Percentiles rank a stretch among this genome's conserved stretches.
These are phyloP conservation scores for Apiospora saccharicola DNA, from an alignment of 2,329 filamentous ascomycete genomes.

Conservation along the genomic window DNA sequence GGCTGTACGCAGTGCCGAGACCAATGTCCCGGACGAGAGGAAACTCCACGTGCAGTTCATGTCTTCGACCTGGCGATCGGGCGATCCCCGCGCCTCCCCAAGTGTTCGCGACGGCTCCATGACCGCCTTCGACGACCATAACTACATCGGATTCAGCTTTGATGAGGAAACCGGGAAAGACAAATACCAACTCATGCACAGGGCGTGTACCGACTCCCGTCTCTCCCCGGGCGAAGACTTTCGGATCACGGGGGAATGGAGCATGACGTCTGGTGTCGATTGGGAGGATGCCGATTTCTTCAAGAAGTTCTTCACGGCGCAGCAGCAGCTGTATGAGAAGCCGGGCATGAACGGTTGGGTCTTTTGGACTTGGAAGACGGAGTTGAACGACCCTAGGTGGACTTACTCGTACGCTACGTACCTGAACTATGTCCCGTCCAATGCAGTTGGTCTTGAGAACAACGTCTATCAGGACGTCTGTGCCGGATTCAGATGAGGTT, in stretches of 20 bases:
- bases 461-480: conserved; percentile 38
- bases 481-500: conserved; percentile 28
- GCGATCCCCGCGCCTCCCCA: conserved; percentile 48
- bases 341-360: conserved; percentile 51
- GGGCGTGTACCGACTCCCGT: conserved; percentile 45
- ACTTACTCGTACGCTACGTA: conserved; percentile 19
- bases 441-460: conserved; percentile 33
- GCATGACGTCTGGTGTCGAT: conserved; percentile 36
- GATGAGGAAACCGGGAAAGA: conserved; percentile 46
- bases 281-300: conserved; percentile 49
- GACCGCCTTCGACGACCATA: conserved; percentile 53
- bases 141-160: conserved; percentile 54
- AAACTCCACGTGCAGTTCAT: conserved; percentile 50
- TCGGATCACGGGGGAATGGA: conserved; percentile 57
- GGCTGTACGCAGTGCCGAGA: conserved; percentile 51
- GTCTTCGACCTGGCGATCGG: conserved; percentile 56
- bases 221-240: conserved; percentile 43
- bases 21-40: conserved; percentile 42
- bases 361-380: conserved; percentile 63
- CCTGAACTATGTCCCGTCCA: conserved; percentile 31
- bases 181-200: conserved; percentile 50
- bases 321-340: conserved; percentile 50
- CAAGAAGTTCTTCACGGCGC: conserved; percentile 54
- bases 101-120: background rate
- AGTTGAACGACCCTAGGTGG: conserved; percentile 51